Evolutionary conservation across 805 yeast species (phyloP), one percentile per base, ranked within the genome.

Genomic region (Brettanomyces nanus): DNA sequence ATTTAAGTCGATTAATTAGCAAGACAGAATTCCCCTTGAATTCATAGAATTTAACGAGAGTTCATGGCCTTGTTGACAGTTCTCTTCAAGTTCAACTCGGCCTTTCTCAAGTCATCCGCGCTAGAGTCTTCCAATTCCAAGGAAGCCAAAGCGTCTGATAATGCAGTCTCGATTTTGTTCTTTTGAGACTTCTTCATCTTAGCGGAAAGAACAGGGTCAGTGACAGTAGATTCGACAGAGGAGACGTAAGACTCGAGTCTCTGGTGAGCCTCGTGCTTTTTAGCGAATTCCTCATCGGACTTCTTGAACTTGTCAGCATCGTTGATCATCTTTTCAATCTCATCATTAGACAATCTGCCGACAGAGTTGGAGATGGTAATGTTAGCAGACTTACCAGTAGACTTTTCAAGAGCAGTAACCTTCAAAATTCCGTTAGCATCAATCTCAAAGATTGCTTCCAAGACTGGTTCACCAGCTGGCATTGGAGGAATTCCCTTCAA

Each of bases 371-470:
- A 86, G 77, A 92, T 92, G 66, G 97, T 90, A 65, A 92, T 90
- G 80, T 90, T 85, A 65, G 95, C 92, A 54, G 96, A 75, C 71
- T 90, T 87, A 73, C 98, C 98, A 52, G 97, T 90, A 47, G 96
- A 89, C 75, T 90, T 90, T 77, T 90, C 98, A 62, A 83, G 81
- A 49, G 98, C 98, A 56, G 96, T 89, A 61, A 90, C 98, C 84
- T 90, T 92, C 69, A 90, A 80, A 77, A 90, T 92, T 79, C 98
- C 98, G 72, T 90, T 92, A 63, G 97, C 97, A 71, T 92, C 98
- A 63, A 92, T 90, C 71, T 90, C 95, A 71, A 90, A 92, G 67
- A 90, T 92, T 58, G 95, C 97, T 78, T 90, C 97, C 63, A 90
- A 82, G 66, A 86, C 96, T 68, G 98, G 97, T 70, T 87, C 96